Percentiles rank a stretch among this genome's conserved stretches.
Evolutionary conservation across 1,139 yeast species (phyloP).

Genomic region (Geotrichum fermentans): DNA sequence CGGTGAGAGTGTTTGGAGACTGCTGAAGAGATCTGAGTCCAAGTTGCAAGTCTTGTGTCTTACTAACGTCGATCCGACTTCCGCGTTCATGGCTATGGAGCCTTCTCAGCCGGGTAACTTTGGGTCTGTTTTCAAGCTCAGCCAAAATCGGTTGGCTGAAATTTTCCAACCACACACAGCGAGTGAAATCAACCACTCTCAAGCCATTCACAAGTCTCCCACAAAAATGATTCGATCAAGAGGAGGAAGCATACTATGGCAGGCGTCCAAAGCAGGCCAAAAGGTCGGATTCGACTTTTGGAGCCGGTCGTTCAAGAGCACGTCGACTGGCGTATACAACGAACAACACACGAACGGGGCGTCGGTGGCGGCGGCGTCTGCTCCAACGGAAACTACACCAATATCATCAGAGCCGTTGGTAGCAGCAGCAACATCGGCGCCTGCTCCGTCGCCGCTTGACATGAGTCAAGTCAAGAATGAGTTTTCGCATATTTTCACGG

Average conservation of each 20-base stretch:
- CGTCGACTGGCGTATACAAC: too few species aligned
- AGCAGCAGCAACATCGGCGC: not conserved
- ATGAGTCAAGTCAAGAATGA: constrained; percentile 6
- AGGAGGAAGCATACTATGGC: constrained; percentile 8
- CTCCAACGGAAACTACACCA: not conserved
- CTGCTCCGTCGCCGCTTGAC: not conserved
- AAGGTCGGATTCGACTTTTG: constrained; percentile 1
- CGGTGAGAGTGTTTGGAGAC: not conserved
- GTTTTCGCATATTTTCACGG: constrained; percentile 3
- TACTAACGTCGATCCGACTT: too few species aligned
- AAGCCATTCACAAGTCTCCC: too few species aligned
- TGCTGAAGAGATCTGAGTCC: too few species aligned
- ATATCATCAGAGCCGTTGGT: not conserved
- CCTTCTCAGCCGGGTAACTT: too few species aligned
- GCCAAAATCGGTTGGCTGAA: too few species aligned
- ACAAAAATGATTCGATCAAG: constrained; percentile 1
- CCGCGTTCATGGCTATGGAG: too few species aligned
- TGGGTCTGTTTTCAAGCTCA: too few species aligned
- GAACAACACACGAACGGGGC: too few species aligned
- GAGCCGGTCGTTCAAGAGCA: constrained; percentile 1
- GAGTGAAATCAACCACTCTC: too few species aligned
- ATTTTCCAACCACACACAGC: too few species aligned
- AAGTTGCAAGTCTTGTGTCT: too few species aligned
- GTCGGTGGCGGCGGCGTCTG: not conserved
- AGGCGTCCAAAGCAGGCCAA: constrained; percentile 2